Evolutionary conservation across 495 filamentous ascomycete species (phyloP).

Genomic region (Saxophila tyrrhenica): DNA sequence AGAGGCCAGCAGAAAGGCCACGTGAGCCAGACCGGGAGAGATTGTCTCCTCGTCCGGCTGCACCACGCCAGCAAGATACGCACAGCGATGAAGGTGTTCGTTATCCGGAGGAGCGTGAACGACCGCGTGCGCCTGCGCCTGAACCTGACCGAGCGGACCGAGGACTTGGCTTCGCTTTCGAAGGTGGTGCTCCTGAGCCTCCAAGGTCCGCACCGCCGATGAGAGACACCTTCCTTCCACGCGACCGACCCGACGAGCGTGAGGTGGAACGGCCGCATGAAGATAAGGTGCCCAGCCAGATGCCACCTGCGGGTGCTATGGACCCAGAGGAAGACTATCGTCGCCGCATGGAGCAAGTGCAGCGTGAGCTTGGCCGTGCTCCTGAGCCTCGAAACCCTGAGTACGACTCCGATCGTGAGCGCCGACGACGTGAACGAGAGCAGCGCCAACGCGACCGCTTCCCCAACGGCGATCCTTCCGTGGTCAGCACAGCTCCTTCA

Average conservation of each 20-base stretch:
- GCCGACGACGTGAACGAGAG: constrained; percentile 19
- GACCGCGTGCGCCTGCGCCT: background rate
- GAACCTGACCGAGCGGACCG: constrained; percentile 6
- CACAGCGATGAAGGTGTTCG: background rate
- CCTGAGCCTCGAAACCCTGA: constrained; percentile 6
- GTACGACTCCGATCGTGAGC: constrained; percentile 19
- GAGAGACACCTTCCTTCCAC: constrained; percentile 12
- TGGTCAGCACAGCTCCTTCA: background rate
- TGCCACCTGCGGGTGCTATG: constrained; percentile 10
- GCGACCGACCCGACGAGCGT: constrained; percentile 20
- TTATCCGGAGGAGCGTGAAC: constrained; percentile 6
- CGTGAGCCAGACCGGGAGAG: constrained; percentile 18
- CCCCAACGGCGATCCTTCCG: background rate
- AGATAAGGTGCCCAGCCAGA: background rate
- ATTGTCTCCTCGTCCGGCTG: constrained; percentile 1
- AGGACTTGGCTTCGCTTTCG: constrained; percentile 19
- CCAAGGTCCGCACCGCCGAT: constrained; percentile 1
- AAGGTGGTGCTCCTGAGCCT: constrained; percentile 7
- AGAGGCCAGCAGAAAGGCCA: constrained; percentile 8
- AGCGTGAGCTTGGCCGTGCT: constrained; percentile 15
- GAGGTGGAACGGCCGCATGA: constrained; percentile 10
- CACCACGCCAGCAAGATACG: constrained; percentile 1
- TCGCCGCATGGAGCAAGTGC: constrained; percentile 27
- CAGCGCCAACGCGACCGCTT: constrained; percentile 12
- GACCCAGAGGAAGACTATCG: constrained; percentile 34